Evolutionary conservation across 805 yeast genomes (phyloP).

Genomic region (Candida hungchunana): DNA sequence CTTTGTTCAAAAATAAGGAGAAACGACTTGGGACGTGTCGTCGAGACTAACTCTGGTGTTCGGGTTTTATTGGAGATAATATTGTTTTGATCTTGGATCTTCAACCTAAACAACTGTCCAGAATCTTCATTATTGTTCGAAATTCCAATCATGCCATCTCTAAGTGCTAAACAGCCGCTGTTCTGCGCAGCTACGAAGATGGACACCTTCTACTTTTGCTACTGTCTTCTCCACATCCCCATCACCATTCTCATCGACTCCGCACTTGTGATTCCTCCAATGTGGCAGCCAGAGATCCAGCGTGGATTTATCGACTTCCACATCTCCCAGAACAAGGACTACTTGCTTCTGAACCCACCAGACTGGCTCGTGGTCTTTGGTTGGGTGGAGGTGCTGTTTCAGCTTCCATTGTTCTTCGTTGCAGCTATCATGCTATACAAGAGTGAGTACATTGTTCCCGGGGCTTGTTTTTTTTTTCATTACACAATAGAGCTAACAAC

Average conservation of each 20-base stretch:
- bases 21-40: too few relatives aligned
- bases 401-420: constrained; percentile 69
- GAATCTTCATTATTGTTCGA: neutral
- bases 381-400: constrained; percentile 65
- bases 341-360: constrained; percentile 55
- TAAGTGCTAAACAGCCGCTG: constrained; percentile 9
- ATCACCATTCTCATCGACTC: constrained; percentile 76
- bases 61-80: too few relatives aligned
- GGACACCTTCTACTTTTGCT: constrained; percentile 45
- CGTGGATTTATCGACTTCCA: constrained; percentile 52
- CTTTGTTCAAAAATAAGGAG: neutral
- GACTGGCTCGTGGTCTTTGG: constrained; percentile 75
- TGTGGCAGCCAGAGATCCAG: constrained; percentile 46
- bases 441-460: too few relatives aligned
- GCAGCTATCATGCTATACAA: constrained; percentile 34
- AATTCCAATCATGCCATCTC: neutral
- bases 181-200: constrained; percentile 18
- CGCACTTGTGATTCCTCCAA: constrained; percentile 57
- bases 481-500: constrained; percentile 1
- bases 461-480: too few relatives aligned
- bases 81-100: too few relatives aligned
- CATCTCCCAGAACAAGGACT: constrained; percentile 62
- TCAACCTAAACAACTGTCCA: neutral
- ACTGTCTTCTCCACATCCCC: constrained; percentile 65
- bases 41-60: neutral